Base-by-base conservation (phyloP, 495 filamentous ascomycete genomes). In the Neurospora tetraspora region DNA sequence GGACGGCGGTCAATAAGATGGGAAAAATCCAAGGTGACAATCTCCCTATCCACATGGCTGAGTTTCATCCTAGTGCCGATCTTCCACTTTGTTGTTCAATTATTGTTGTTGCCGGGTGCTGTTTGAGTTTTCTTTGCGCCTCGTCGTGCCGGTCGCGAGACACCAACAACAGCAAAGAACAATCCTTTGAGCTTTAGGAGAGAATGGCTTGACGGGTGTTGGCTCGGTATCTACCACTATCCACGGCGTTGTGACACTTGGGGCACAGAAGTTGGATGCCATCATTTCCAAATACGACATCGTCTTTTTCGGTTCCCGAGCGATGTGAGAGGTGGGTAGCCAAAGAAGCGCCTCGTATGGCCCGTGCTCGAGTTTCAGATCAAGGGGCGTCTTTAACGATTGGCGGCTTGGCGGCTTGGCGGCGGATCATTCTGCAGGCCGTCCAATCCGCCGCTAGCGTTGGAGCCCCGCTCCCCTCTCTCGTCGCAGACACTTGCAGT, bases 341-440 rank as follows among this genome's bases (percentile, higher is more conserved):
- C 77, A 73, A 73, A 75, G 73, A 79, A 79, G 78, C 78, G 78
- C 78, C 34, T n/a, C n/a, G 42, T 23, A 45, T 79, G 77, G 76
- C 70, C 73, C 73, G 76, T 76, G 78, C 77, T 76, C 68, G 45
- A n/a, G 42, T 78, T 42, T 76, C 74, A 74, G n/a, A n/a, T n/a
- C n/a, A n/a, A n/a, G n/a, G n/a, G n/a, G 42, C 31, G 12, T 31
- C 61, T 45, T 34, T 69, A 73, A 73, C n/a, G 78, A 80, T 80
- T 77, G 8, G 42, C 18, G 42, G 42, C 18, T 40, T 39, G 77
- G 77, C 72, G 73, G 78, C 68, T 71, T 74, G 68, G 70, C 23
- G 37, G 69, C 42, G 73, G 39, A 68, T 70, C 16, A n/a, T 69
- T 61, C 69, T 65, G 27, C 39, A 68, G 77, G 69, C 74, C 68